Evolutionary conservation across 2,329 filamentous ascomycete species (phyloP).

Genomic region (Fusarium nematophilum): DNA sequence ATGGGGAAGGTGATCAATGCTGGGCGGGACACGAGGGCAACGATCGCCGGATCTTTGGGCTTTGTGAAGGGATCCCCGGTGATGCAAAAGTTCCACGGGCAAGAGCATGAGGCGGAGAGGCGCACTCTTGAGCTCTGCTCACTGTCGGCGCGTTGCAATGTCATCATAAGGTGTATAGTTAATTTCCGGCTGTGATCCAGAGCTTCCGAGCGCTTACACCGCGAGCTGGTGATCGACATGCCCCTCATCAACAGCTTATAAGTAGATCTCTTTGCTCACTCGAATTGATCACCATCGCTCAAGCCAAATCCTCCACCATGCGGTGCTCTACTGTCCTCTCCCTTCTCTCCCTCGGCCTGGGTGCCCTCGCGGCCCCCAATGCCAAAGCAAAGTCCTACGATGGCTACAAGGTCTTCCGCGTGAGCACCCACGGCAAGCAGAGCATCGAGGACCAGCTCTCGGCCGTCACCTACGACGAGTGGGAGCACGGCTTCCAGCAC

Average conservation of each 20-base stretch:
- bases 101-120: background rate
- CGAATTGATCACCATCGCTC: background rate
- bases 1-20: slow-evolving; percentile 29
- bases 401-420: slow-evolving; percentile 55
- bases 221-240: too few relatives aligned
- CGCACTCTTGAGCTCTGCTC: too few relatives aligned
- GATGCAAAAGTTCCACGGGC: slow-evolving; percentile 23
- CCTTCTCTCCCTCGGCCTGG: slow-evolving; percentile 28
- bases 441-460: slow-evolving; percentile 50
- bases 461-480: slow-evolving; percentile 36
- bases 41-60: slow-evolving; percentile 16
- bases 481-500: slow-evolving; percentile 33
- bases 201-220: too few relatives aligned
- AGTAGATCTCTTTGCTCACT: background rate
- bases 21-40: slow-evolving; percentile 10
- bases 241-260: too few relatives aligned
- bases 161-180: background rate
- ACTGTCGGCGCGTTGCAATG: too few relatives aligned
- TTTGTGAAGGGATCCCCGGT: background rate
- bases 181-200: too few relatives aligned
- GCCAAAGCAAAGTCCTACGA: slow-evolving; percentile 41
- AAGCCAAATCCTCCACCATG: slow-evolving; percentile 16
- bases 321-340: slow-evolving; percentile 30
- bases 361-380: slow-evolving; percentile 31
- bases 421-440: slow-evolving; percentile 57